Evolutionary conservation across 805 yeast species (phyloP).

Genomic region (Yamadazyma kitorensis): DNA sequence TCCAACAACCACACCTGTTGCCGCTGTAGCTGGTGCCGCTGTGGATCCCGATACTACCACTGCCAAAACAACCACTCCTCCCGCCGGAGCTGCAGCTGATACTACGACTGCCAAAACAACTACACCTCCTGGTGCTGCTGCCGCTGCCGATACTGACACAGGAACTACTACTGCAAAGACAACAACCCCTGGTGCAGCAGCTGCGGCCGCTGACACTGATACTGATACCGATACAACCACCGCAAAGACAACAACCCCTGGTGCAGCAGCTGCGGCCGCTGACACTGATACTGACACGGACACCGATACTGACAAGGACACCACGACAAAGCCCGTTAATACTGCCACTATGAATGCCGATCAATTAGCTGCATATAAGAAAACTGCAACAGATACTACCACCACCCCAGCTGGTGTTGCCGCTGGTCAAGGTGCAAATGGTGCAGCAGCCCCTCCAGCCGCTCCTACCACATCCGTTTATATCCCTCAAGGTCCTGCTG

Average conservation of each 20-base stretch:
- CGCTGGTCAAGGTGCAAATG: constrained; percentile 12
- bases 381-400: constrained; percentile 14
- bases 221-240: constrained; percentile 16
- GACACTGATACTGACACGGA: constrained; percentile 18
- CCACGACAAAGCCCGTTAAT: constrained; percentile 17
- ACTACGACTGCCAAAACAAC: constrained; percentile 16
- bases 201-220: constrained; percentile 13
- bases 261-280: constrained; percentile 17
- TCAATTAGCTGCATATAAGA: constrained; percentile 8
- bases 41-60: constrained; percentile 11
- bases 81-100: constrained; percentile 15
- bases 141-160: constrained; percentile 21
- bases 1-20: constrained; percentile 12
- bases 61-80: constrained; percentile 15
- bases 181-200: constrained; percentile 8
- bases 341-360: constrained; percentile 11
- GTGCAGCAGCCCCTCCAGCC: constrained; percentile 13
- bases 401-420: constrained; percentile 16
- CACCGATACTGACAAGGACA: constrained; percentile 19
- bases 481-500: constrained; percentile 15
- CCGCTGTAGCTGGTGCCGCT: constrained; percentile 10
- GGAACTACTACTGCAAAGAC: constrained; percentile 18
- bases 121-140: constrained; percentile 17
- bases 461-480: constrained; percentile 12
- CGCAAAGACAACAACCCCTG: constrained; percentile 12